Evolutionary conservation across 2,329 filamentous ascomycete species (phyloP), one percentile per base, ranked within the genome.

Genomic region (Cladophialophora yegresii): DNA sequence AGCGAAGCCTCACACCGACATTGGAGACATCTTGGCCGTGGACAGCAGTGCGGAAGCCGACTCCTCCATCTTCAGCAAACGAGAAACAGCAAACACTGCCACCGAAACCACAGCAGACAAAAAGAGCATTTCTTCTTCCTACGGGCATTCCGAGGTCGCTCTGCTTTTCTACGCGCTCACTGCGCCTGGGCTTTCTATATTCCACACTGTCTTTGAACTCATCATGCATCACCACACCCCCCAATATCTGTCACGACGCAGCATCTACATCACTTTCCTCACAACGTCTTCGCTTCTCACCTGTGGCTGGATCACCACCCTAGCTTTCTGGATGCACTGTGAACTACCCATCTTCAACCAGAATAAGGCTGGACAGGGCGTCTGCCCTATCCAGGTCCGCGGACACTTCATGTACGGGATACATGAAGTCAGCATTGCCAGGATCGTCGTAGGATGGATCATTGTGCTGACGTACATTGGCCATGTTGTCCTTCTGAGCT

Each of bases 371-470:
- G 76, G 76, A 76, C 78, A 80, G 67, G 76, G 77, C 4, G 78
- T 81, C 63, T 81, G 80, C 3, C 79, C 79, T 59, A 77, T 79
- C 67, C 80, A 80, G 3, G 78, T 80, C 47, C 77, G 76, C 6
- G 79, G 78, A 74, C 79, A 81, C 53, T 67, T 70, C 60, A 71
- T 71, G 70, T 69, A 67, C 58, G 70, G 70, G 28, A 67, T 71
- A 49, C 65, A 67, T 51, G 68, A 70, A 55, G 68, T 69, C 4
- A 68, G 64, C 57, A 65, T 70, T 28, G 68, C 63, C 28, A 69
- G 67, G 30, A 63, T 61, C 5, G 67, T 60, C 40, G 32, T 71
- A 16, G 67, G 56, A 3, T 68, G 65, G 62, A 13, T 66, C 43
- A 57, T 66, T 26, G 54, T 64, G 1, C 13, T 63, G 12, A 45